These are phyloP conservation scores for Piloderma croceum DNA, from an alignment of 768 basidiomycete genomes.

Conservation along the genomic window DNA sequence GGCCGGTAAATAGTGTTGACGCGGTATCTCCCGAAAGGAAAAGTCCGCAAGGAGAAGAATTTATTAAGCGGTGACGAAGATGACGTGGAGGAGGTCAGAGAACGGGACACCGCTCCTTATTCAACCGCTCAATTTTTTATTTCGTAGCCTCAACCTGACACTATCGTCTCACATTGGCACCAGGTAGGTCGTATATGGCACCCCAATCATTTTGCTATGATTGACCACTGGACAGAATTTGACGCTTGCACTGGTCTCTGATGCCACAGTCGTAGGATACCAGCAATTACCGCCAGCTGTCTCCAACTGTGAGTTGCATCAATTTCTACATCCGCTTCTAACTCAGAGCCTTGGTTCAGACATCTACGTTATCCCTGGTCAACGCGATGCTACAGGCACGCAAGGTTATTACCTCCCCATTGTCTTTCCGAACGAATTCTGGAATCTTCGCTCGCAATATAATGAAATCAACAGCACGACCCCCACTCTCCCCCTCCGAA, in stretches of 20 bases:
- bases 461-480: constrained; percentile 84
- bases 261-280: constrained; percentile 50
- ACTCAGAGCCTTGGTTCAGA: constrained; percentile 37
- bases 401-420: constrained; percentile 81
- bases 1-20: constrained; percentile 59
- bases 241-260: constrained; percentile 80
- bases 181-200: constrained; percentile 36
- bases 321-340: constrained; percentile 2
- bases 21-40: constrained; percentile 70
- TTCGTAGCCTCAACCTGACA: constrained; percentile 37
- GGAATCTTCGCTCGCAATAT: constrained; percentile 80
- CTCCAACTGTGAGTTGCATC: constrained; percentile 48
- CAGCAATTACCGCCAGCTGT: constrained; percentile 53
- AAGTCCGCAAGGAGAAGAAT: constrained; percentile 77
- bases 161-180: constrained; percentile 83
- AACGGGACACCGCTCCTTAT: neutral
- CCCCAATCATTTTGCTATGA: neutral
- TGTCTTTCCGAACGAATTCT: constrained; percentile 92
- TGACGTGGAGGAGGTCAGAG: constrained; percentile 47
- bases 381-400: constrained; percentile 59
- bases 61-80: constrained; percentile 47
- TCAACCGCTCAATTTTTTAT: constrained; percentile 1
- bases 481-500: constrained; percentile 66
- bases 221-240: constrained; percentile 57
- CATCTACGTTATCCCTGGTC: constrained; percentile 51